Percentiles rank a stretch among this genome's conserved stretches.
Evolutionary conservation across 106 monocot genomes (phyloP).

Genomic region (Dendrobium catenatum): DNA sequence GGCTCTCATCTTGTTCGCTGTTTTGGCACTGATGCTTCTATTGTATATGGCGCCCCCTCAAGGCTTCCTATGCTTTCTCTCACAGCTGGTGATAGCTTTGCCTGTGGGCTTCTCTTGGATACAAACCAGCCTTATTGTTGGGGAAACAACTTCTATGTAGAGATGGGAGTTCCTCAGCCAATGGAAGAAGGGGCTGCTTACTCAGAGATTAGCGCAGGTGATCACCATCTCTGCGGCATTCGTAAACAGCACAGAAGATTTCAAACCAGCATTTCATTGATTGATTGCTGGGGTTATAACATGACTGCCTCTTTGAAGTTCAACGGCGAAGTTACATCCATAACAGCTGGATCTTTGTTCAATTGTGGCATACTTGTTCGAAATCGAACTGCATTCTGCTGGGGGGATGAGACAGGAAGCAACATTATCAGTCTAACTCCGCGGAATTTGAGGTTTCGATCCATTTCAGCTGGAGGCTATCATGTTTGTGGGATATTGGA

Average conservation of each 20-base stretch:
- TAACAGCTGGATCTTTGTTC: constrained; percentile 87
- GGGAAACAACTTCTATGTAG: constrained; percentile 82
- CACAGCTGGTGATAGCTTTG: constrained; percentile 87
- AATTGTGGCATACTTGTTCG: constrained; percentile 67
- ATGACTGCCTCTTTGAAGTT: constrained; percentile 68
- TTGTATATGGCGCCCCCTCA: constrained; percentile 85
- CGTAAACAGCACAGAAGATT: constrained; percentile 13
- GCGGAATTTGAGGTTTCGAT: constrained; percentile 31
- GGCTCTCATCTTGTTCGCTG: constrained; percentile 70
- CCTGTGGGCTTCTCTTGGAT: constrained; percentile 74
- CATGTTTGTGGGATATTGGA: constrained; percentile 81
- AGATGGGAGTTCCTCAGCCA: constrained; percentile 89
- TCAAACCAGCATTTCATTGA: constrained; percentile 12
- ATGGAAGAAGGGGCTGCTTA: constrained; percentile 61
- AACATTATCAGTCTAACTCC: constrained; percentile 46
- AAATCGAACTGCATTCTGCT: constrained; percentile 57
- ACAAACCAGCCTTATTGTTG: constrained; percentile 90
- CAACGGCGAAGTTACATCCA: constrained; percentile 16
- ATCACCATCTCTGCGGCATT: constrained; percentile 79
- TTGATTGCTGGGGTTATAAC: constrained; percentile 99
- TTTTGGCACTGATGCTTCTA: constrained; percentile 81
- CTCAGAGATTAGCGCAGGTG: constrained; percentile 82
- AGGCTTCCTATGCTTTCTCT: constrained; percentile 62
- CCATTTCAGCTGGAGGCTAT: constrained; percentile 82
- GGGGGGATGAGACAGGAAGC: constrained; percentile 91